Percentiles rank a stretch among this genome's conserved stretches.
These are phyloP conservation scores for Beauveria sp. DNA, from an alignment of 2,329 filamentous ascomycete species.

Conservation along the genomic window DNA sequence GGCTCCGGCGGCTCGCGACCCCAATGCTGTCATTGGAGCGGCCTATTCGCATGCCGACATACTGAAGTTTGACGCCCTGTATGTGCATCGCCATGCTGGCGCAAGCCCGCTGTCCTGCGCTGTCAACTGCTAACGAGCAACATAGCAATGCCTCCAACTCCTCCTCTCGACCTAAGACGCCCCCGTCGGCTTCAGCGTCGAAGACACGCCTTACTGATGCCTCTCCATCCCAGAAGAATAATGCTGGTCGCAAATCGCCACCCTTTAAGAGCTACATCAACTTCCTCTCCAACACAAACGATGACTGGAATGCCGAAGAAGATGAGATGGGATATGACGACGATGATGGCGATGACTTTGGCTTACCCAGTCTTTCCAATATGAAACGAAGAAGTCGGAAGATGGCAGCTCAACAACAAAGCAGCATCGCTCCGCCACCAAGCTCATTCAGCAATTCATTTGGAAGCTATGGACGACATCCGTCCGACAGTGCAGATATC, in stretches of 20 bases:
- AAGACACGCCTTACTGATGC: conserved; percentile 44
- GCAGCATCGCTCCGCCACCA: conserved; percentile 25
- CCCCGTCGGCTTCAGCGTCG: conserved; percentile 53
- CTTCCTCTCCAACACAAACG: conserved; percentile 73
- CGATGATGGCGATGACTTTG: conserved; percentile 91
- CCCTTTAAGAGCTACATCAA: conserved; percentile 69
- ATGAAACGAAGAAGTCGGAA: conserved; percentile 67
- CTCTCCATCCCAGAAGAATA: conserved; percentile 46
- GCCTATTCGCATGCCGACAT: conserved; percentile 96
- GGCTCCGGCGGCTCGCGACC: conserved; percentile 41
- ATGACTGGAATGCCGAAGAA: conserved; percentile 72
- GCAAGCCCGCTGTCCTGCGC: background rate
- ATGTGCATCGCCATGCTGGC: conserved; percentile 24
- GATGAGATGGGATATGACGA: conserved; percentile 78
- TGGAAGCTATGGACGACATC: conserved; percentile 40
- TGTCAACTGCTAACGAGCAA: conserved; percentile 12
- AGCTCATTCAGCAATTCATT: conserved; percentile 30
- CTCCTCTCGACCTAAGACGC: conserved; percentile 65
- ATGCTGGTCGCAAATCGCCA: conserved; percentile 49
- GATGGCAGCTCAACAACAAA: conserved; percentile 37
- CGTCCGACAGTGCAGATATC: conserved; percentile 87
- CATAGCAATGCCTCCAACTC: conserved; percentile 51
- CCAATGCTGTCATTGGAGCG: conserved; percentile 77
- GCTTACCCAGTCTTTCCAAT: conserved; percentile 82
- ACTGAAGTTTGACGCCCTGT: conserved; percentile 79